Conservation (phyloP, 805 yeast genomes). For the Torulaspora microellipsoides region DNA sequence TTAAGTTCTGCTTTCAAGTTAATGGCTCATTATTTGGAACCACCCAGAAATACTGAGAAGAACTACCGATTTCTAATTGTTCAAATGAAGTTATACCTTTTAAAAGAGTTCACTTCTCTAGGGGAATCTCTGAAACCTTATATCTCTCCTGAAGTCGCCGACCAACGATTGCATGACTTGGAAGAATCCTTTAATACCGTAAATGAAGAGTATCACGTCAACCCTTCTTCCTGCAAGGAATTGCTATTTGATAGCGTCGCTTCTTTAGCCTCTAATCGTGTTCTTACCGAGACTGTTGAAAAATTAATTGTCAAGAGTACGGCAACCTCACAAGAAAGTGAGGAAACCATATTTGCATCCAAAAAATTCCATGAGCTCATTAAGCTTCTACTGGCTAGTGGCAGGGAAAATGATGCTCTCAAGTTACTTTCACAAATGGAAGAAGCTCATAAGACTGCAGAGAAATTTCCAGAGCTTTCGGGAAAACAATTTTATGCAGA, state of each 20-base stretch:
- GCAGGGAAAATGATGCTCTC: slow-evolving; percentile 31
- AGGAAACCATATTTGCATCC: slow-evolving; percentile 13
- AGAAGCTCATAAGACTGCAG: slow-evolving; percentile 14
- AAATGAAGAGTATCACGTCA: slow-evolving; percentile 16
- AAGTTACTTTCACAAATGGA: slow-evolving; percentile 35
- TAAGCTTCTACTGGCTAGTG: slow-evolving; percentile 22
- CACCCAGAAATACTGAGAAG: slow-evolving; percentile 15
- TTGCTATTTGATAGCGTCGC: slow-evolving; percentile 19
- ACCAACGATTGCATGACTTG: slow-evolving; percentile 7
- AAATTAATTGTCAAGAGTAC: slow-evolving; percentile 13
- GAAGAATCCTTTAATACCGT: slow-evolving; percentile 14
- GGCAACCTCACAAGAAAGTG: slow-evolving; percentile 10
- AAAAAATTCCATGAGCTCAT: slow-evolving; percentile 27
- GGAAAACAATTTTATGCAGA: slow-evolving; percentile 33
- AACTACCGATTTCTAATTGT: slow-evolving; percentile 20
- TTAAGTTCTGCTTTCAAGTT: slow-evolving; percentile 16
- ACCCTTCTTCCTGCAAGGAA: slow-evolving; percentile 17
- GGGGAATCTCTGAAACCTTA: slow-evolving; percentile 14
- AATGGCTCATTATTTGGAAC: slow-evolving; percentile 24
- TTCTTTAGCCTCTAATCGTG: slow-evolving; percentile 15
- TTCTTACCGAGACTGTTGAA: slow-evolving; percentile 16
- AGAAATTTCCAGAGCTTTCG: slow-evolving; percentile 5
- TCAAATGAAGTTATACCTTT: slow-evolving; percentile 24
- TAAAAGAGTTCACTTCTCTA: slow-evolving; percentile 23
- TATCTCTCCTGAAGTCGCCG: slow-evolving; percentile 6